These are phyloP conservation scores for Eimeria tenella DNA, from an alignment of 169 alveolate genomes.

Conservation along the genomic window DNA sequence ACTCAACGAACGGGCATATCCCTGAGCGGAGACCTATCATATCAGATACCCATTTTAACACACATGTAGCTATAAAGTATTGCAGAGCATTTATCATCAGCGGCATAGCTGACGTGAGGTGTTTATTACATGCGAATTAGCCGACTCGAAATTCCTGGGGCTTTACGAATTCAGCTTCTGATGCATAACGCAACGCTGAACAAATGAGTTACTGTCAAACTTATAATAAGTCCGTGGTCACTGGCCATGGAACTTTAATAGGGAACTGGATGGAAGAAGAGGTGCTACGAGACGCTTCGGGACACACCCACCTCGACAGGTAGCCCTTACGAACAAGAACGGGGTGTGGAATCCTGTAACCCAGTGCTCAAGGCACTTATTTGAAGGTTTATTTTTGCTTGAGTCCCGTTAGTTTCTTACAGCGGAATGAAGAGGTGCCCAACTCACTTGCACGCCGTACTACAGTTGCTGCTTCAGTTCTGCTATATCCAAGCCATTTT, in stretches of 20 bases:
- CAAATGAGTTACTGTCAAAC: constrained; percentile 75
- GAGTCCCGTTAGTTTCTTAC: neutral
- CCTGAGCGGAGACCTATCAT: neutral
- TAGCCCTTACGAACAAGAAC: neutral
- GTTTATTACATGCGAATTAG: neutral
- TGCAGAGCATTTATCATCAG: neutral
- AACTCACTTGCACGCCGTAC: neutral
- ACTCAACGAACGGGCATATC: constrained; percentile 38
- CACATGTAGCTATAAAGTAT: neutral
- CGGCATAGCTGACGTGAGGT: neutral
- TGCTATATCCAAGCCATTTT: neutral
- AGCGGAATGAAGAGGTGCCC: neutral
- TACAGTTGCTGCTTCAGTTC: neutral
- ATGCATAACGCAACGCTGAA: neutral
- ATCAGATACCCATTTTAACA: neutral
- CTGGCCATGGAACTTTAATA: constrained; percentile 80
- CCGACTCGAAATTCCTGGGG: neutral
- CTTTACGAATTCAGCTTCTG: neutral
- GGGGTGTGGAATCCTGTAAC: too few species aligned
- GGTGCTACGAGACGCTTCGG: constrained; percentile 74
- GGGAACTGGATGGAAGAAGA: constrained; percentile 80
- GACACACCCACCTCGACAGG: constrained; percentile 73
- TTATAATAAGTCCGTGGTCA: constrained; percentile 65
- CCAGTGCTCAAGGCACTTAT: too few species aligned
- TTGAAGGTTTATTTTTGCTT: too few species aligned